Conservation (phyloP, 257 asterid genomes). For the Petunia secreta region DNA sequence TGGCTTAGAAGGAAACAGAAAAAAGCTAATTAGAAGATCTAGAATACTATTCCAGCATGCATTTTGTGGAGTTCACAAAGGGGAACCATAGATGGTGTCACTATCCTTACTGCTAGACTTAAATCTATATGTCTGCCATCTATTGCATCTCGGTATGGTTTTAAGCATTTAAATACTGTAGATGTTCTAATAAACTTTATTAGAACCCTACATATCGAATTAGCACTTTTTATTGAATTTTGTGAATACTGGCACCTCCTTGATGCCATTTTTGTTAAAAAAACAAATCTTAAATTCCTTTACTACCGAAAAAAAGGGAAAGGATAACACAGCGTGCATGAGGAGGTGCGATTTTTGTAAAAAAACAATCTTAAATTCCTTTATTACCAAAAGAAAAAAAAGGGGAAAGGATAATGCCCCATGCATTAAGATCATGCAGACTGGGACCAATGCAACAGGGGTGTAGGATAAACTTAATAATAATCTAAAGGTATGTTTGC, state of each 20-base stretch:
- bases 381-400: not conserved
- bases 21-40: not conserved
- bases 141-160: not conserved
- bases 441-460: conserved; percentile 42
- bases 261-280: not conserved
- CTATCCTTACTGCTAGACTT: not conserved
- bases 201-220: no score
- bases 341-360: not conserved
- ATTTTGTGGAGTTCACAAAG: not conserved
- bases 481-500: conserved; percentile 49
- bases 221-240: not conserved
- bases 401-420: conserved; percentile 7
- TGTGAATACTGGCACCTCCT: not conserved
- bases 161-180: not conserved
- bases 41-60: not conserved
- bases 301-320: no score
- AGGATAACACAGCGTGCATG: conserved; percentile 23
- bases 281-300: not conserved
- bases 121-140: not conserved
- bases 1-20: not conserved
- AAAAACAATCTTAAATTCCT: not conserved
- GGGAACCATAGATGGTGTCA: not conserved
- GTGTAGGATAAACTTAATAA: conserved; percentile 27
- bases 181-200: not conserved
- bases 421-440: conserved; percentile 37